Base-by-base conservation (phyloP, 1,284 basidiomycete species). In the Apiotrichum mycotoxinovorans region DNA sequence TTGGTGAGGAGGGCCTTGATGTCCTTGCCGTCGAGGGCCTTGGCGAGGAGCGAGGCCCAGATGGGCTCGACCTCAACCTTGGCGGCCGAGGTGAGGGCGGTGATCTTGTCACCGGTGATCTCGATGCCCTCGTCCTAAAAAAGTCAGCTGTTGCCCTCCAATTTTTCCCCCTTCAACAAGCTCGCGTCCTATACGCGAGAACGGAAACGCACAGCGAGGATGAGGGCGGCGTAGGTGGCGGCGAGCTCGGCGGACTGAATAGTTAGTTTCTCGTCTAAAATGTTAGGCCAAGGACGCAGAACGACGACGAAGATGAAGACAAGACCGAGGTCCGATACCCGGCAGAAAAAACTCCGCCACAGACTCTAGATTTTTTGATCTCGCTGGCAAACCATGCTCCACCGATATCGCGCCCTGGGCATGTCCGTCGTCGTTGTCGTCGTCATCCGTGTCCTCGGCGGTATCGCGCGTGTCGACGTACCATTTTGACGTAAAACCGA, bases 1-100 rank as follows among this genome's bases (percentile, higher is more conserved):
- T 91, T 94, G 66, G 89, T 89, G 61, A 97, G 84, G 65, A 98
- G 83, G 54, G 95, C 92, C 81, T 93, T 97, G 74, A 98, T 84
- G 80, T 98, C 86, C 85, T 96, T 97, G 72, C 94, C 94, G 81
- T 96, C 94, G 54, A 98, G 87, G 38, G 95, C 94, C 80, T 98
- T 98, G 68, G 95, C 88, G 73, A 98, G 87, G 70, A 98, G 88
- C 48, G 87, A 81, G 61, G 94, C 93, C 95, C 95, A 98, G 83
- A 98, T 98, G 64, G 92, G 85, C 82, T 98, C 96, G 62, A 97
- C 76, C 52, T 97, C 92, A 62, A 91, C 83, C 63, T 81, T 81
- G 58, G 95, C 95, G 55, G 91, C 93, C 57, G 76, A 78, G 70
- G 89, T 91, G 73, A 98, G 79, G 56, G 91, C 82, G 55, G 83